Conservation (phyloP, 176 grass and related monocot species). For the Dactylis glomerata region DNA sequence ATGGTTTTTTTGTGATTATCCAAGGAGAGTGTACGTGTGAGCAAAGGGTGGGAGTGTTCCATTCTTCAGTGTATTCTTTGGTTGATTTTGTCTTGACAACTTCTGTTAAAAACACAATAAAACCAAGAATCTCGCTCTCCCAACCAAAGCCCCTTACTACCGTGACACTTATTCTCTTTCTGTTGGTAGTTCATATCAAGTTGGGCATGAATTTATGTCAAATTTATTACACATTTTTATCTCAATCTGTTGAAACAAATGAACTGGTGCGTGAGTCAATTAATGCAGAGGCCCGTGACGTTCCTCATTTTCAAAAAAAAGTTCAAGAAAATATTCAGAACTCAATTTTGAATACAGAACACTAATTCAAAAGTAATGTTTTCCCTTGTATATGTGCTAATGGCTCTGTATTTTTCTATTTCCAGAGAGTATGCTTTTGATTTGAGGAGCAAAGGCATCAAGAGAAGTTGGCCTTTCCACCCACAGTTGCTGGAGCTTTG, state of each 20-base stretch:
- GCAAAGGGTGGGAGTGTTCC: background rate
- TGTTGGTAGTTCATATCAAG: background rate
- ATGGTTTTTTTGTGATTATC: background rate
- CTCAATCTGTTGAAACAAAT: background rate
- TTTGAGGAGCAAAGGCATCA: conserved; percentile 73
- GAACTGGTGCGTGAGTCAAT: background rate
- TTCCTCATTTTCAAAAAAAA: background rate
- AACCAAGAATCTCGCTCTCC: background rate
- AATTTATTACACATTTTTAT: background rate
- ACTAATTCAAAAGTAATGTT: background rate
- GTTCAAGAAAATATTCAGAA: background rate
- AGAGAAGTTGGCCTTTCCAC: conserved; percentile 77
- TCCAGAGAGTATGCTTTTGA: conserved; percentile 81
- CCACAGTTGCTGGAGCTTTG: conserved; percentile 62
- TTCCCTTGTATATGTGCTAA: conserved; percentile 27
- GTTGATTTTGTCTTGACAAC: background rate
- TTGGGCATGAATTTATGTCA: background rate
- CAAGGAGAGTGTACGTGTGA: background rate
- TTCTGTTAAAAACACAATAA: background rate
- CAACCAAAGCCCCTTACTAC: background rate
- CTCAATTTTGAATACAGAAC: background rate
- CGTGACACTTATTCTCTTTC: background rate
- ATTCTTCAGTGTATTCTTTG: background rate
- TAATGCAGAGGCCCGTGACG: background rate
- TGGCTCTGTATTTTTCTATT: conserved; percentile 34